Evolutionary conservation across 768 basidiomycete genomes (phyloP), one percentile per base, ranked within the genome.

Genomic region (Ramaria rubella): DNA sequence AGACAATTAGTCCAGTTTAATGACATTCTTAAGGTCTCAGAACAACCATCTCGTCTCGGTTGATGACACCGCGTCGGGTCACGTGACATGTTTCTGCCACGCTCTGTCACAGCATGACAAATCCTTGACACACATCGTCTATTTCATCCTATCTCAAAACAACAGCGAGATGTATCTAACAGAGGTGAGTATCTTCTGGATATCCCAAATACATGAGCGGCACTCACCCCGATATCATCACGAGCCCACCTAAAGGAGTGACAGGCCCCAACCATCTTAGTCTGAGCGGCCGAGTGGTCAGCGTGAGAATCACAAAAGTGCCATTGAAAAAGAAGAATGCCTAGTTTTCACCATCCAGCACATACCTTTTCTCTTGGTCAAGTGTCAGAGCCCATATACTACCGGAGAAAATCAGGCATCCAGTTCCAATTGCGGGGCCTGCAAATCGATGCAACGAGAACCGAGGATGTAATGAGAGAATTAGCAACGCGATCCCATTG

Each of bases 211-310:
- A 48, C 23, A 48, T 7, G 12, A 24, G 26, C 19, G 6, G 34
- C 12, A 60, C 81, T 71, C 63, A 86, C 85, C 86, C 86, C 30
- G 80, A 79, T 62, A 86, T 85, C 81, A 85, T 81, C 1, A 80
- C 50, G 19, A 76, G 55, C 3, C 81, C 87, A 1, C 85, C 86
- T 7, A 87, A 61, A 0, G 87, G 86, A 27, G 86, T 88, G 49
- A 85, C 69, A 7, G 83, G 85, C 0, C 85, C 86, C 23, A 87
- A 61, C 58, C 76, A 72, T 59, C 67, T 78, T 59, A 81, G 66
- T 36, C 77, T 80, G 59, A 17, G 48, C 17, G 5, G 9, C 53
- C 4, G 12, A 38, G 27, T 34, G 26, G 34, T 23, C 17, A 24
- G 21, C 15, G 38, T 6, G 8, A 12, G 44, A 26, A 17, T 30